Evolutionary conservation across 148 eudicot genomes (phyloP), one percentile per base, ranked within the genome.

Genomic region (Rhododendron williamsianum): DNA sequence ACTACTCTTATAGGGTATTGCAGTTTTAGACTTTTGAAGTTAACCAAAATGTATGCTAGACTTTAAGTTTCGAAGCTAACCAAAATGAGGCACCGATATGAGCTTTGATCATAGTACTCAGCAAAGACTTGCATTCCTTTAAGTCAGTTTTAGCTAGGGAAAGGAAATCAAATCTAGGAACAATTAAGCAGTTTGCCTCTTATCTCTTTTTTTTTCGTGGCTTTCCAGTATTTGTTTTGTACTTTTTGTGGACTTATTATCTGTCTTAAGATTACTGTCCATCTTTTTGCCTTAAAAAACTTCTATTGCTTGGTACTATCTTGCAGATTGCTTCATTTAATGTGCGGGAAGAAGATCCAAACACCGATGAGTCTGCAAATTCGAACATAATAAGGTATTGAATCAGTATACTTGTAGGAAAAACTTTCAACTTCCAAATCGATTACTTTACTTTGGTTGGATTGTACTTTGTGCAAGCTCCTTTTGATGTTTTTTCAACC

Each of bases 291-390:
- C 51, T 4, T 43, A 21, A 43, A 16, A 27, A 51, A 51, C 63
- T 48, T 51, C 41, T 16, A 15, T 30, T 80, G 15, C 46, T 36
- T 45, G 30, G 56, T 81, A 10, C 6, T 19, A 58, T 38, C 46
- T 81, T 60, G 83, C 65, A 81, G 83, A 25, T 23, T 12, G 72
- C 83, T 81, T 23, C 72, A 9, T 41, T 52, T 11, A 51, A 58
- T 60, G 69, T 11, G 72, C 21, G 2, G 48, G 71, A 36, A 16
- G 73, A 38, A 19, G 72, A 58, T 58, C 25, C 83, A 81, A 36
- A 56, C 83, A 58, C 73, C 5, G 21, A 23, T 58, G 19, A 58
- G 33, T 38, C 73, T 58, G n/a, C 49, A 21, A 38, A 38, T 21
- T 11, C 18, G 7, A 35, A 33, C 71, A 56, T 35, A 36, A 9